These are phyloP conservation scores for Raphanus hybrid DNA, from an alignment of 441 rosid genomes.

Conservation along the genomic window DNA sequence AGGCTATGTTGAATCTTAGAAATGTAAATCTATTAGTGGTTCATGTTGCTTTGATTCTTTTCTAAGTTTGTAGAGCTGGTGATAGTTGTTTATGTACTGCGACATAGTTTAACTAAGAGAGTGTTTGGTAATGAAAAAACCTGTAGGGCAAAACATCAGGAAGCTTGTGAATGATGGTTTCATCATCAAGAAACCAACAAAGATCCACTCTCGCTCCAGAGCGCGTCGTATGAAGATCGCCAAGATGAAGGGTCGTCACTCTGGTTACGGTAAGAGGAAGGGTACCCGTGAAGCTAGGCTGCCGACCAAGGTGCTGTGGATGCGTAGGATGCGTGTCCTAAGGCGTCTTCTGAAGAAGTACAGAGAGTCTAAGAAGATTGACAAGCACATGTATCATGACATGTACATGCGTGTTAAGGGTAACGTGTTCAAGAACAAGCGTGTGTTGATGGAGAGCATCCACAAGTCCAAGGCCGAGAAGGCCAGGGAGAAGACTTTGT, in stretches of 20 bases:
- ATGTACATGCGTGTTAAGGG: slow-evolving; percentile 94
- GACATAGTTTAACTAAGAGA: too few relatives aligned
- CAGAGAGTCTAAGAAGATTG: slow-evolving; percentile 59
- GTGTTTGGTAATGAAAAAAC: too few relatives aligned
- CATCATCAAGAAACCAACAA: slow-evolving; percentile 59
- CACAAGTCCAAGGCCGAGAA: slow-evolving; percentile 63
- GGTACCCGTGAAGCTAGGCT: slow-evolving; percentile 54
- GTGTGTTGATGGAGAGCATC: slow-evolving; percentile 56
- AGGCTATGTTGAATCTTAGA: not conserved
- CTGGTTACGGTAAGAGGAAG: slow-evolving; percentile 58
- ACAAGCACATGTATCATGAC: slow-evolving; percentile 84
- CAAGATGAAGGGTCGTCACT: slow-evolving; percentile 55
- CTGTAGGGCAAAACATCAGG: slow-evolving; percentile 48
- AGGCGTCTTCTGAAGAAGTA: slow-evolving; percentile 68
- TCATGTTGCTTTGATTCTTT: too few relatives aligned
- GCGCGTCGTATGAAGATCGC: slow-evolving; percentile 53
- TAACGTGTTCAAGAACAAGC: slow-evolving; percentile 78
- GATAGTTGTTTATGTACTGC: not conserved
- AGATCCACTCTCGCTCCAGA: slow-evolving; percentile 56
- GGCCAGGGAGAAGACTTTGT: slow-evolving; percentile 53
- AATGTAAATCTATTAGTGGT: not conserved
- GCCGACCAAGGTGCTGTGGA: slow-evolving; percentile 49
- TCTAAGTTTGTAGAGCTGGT: too few relatives aligned
- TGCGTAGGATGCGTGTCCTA: slow-evolving; percentile 61
- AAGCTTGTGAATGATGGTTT: slow-evolving; percentile 60